A percentile compares a stretch with the other conserved stretches of the same genome.
phyloP scores from a whole-genome alignment of 192 early-diverging fungal genomes.

The Chytriomyces hyalinus region DNA sequence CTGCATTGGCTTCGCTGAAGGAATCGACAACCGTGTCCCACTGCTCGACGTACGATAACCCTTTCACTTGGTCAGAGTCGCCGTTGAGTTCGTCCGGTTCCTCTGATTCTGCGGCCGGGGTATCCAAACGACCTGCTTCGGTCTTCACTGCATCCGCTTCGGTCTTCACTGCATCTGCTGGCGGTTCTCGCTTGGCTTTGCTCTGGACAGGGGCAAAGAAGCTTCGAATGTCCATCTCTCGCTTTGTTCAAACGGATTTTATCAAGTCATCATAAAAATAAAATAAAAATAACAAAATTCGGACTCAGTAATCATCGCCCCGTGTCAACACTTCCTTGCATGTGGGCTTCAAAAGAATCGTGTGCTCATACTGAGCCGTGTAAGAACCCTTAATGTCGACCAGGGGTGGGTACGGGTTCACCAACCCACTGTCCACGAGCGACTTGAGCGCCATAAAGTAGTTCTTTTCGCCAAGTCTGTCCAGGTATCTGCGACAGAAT shows the following conservation, averaged over 20 bases:
- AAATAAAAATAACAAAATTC: not conserved
- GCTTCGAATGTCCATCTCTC: not conserved
- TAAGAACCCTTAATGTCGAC: slow-evolving; percentile 82
- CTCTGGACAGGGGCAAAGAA: not conserved
- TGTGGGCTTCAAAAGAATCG: slow-evolving; percentile 73
- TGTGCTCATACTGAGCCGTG: slow-evolving; percentile 98
- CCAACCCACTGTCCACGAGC: slow-evolving; percentile 82
- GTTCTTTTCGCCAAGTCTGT: slow-evolving; percentile 89
- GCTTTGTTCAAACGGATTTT: not conserved
- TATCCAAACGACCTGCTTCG: not conserved
- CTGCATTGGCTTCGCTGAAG: not conserved
- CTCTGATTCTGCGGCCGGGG: not conserved
- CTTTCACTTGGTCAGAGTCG: not conserved
- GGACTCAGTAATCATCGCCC: slow-evolving; percentile 71
- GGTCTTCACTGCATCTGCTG: not conserved
- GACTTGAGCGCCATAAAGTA: slow-evolving; percentile 85
- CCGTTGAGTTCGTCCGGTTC: not conserved
- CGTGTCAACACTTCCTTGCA: slow-evolving; percentile 81
- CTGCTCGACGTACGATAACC: slow-evolving; percentile 34
- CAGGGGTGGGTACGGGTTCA: slow-evolving; percentile 88
- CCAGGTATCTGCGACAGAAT: slow-evolving; percentile 94
- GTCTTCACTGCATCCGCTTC: not conserved
- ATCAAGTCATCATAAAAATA: not conserved
- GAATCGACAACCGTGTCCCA: slow-evolving; percentile 23
- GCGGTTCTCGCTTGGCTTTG: not conserved